phyloP scores from a whole-genome alignment of 805 yeast genomes.

The Pichia paraexigua region DNA sequence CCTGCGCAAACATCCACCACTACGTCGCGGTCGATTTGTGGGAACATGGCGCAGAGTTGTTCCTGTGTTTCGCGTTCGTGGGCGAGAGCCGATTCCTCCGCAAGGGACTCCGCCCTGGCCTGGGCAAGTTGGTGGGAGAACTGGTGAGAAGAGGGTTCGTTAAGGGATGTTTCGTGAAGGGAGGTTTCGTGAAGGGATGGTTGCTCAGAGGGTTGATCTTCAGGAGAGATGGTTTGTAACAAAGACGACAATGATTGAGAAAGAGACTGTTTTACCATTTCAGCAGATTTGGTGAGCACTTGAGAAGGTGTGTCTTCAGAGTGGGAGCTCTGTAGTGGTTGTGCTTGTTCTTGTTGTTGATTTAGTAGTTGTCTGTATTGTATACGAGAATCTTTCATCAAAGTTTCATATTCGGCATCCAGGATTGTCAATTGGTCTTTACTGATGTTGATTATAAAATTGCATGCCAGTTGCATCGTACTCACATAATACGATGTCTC shows the following conservation, averaged over 20 bases:
- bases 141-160: slow-evolving; percentile 4
- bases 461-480: slow-evolving; percentile 82
- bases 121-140: slow-evolving; percentile 26
- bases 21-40: background rate
- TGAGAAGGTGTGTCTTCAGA: slow-evolving; percentile 27
- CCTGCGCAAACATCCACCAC: slow-evolving; percentile 1
- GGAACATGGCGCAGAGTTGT: slow-evolving; percentile 1
- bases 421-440: slow-evolving; percentile 51
- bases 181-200: background rate
- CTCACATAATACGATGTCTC: slow-evolving; percentile 89
- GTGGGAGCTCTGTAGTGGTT: slow-evolving; percentile 15
- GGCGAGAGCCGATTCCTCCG: background rate
- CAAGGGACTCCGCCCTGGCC: slow-evolving; percentile 18
- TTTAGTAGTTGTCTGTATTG: slow-evolving; percentile 18
- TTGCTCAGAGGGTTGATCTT: slow-evolving; percentile 12
- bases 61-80: background rate
- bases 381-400: slow-evolving; percentile 37
- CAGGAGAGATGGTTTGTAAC: slow-evolving; percentile 12
- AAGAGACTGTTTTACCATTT: slow-evolving; percentile 29
- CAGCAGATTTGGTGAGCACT: slow-evolving; percentile 31
- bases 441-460: slow-evolving; percentile 60
- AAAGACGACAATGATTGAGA: slow-evolving; percentile 21
- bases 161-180: no score
- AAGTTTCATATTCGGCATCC: slow-evolving; percentile 50
- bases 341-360: background rate